Evolutionary conservation across 2,329 filamentous ascomycete genomes (phyloP), one percentile per base, ranked within the genome.

Genomic region (Rachicladosporium sp.): DNA sequence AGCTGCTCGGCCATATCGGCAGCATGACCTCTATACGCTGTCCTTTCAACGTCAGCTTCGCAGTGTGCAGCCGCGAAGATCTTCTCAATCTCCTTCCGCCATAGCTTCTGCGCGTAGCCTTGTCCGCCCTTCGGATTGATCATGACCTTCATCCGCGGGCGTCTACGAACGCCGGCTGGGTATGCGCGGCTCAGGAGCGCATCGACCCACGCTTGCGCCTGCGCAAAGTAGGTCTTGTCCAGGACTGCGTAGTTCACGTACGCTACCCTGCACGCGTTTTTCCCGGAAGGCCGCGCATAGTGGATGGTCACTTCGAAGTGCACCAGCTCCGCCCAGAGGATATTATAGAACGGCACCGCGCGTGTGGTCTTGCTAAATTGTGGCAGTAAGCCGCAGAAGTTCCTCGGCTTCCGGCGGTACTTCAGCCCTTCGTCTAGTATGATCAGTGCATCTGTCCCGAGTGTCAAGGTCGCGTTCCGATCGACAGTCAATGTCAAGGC

Each of bases 101-200:
- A 96, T 47, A 78, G 71, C 54, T 76, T 82, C 45, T 74, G 65
- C 1, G 87, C 89, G 31, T 67, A 66, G 10, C 89, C 89, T 32
- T 86, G 82, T 0, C 91, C 91, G 10, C 87, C 85, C 52, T 88
- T 82, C 0, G 91, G 91, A 59, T 98, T 98, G 45, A 98, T 72
- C 33, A 96, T 67, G 9, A 96, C 78, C 59, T 91, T 93, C 46
- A 91, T 78, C 35, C 85, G 77, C 60, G 87, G 91, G 42, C 70
- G 72, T 38, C 71, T 72, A 52, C 81, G 76, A 34, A 46, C 48
- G 2, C 82, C 73, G 6, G 67, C 65, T 40, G 67, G 80, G 53
- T 94, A 95, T 15, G 88, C 77, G 35, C 71, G 70, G 29, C 76
- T 65, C 12, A 93, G 58, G 29, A 95, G 69, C 38, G 64, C 67